These are phyloP conservation scores for Stephanodiscus minutulus DNA, from an alignment of 108 stramenopile species.

Conservation along the genomic window DNA sequence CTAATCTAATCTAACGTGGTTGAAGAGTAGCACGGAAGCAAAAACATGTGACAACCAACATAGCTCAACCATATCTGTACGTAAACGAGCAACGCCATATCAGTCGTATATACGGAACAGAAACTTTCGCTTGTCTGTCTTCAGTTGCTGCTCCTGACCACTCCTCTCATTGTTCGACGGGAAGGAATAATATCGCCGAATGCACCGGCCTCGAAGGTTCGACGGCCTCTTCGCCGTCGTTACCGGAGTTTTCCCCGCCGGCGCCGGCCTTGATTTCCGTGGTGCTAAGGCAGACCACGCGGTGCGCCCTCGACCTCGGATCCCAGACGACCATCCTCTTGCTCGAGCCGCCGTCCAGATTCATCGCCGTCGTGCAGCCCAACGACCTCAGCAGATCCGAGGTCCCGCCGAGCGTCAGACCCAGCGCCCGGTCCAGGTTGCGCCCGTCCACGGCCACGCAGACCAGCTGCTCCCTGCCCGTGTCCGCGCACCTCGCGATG, in stretches of 20 bases:
- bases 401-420: conserved; percentile 32
- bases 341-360: conserved; percentile 43
- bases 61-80: too few species aligned
- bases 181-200: conserved; percentile 38
- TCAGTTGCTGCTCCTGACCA: not conserved
- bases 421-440: conserved; percentile 39
- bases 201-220: conserved; percentile 41
- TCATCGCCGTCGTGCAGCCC: conserved; percentile 43
- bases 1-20: too few species aligned
- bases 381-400: conserved; percentile 34
- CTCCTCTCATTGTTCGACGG: not conserved
- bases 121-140: too few species aligned
- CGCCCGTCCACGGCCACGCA: conserved; percentile 45
- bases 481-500: conserved; percentile 12
- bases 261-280: conserved; percentile 37
- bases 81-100: too few species aligned
- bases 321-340: conserved; percentile 47
- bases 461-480: conserved; percentile 25
- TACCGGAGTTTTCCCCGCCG: not conserved
- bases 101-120: too few species aligned
- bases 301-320: conserved; percentile 6
- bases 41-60: too few species aligned
- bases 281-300: conserved; percentile 40
- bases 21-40: too few species aligned
- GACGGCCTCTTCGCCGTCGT: not conserved